A percentile compares a stretch with the other conserved stretches of the same genome.
These are phyloP conservation scores for Tolypocladium inflatum DNA, from an alignment of 2,329 filamentous ascomycete genomes.

Conservation along the genomic window DNA sequence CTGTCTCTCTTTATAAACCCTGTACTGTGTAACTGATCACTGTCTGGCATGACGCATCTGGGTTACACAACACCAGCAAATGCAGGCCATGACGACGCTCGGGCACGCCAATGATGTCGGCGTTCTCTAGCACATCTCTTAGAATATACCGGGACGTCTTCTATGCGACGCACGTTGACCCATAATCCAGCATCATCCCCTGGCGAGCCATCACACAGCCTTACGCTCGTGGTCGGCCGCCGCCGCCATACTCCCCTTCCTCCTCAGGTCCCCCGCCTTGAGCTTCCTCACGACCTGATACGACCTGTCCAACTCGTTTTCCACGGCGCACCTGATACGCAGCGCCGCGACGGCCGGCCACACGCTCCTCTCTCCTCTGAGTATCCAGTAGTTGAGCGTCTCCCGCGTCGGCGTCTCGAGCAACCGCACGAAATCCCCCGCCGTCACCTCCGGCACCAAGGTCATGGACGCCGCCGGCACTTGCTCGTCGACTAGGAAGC, in stretches of 20 bases:
- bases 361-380: constrained; percentile 74
- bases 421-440: constrained; percentile 64
- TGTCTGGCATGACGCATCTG: neutral
- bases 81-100: neutral
- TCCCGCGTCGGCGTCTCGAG: constrained; percentile 75
- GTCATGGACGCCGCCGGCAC: constrained; percentile 71
- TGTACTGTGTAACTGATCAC: neutral
- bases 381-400: constrained; percentile 75
- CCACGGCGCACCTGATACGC: constrained; percentile 72
- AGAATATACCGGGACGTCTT: neutral
- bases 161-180: neutral
- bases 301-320: constrained; percentile 77
- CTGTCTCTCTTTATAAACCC: neutral
- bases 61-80: neutral
- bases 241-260: constrained; percentile 32
- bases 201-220: neutral
- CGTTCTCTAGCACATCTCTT: neutral
- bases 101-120: neutral
- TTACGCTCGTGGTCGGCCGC: constrained; percentile 10
- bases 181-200: neutral
- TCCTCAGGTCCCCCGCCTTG: constrained; percentile 40
- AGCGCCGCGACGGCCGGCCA: constrained; percentile 84
- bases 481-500: constrained; percentile 74
- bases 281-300: constrained; percentile 69
- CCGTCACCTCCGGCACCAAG: constrained; percentile 69